Conservation (phyloP, 2,329 filamentous ascomycete genomes). For the Aphanoascus verrucosus region DNA sequence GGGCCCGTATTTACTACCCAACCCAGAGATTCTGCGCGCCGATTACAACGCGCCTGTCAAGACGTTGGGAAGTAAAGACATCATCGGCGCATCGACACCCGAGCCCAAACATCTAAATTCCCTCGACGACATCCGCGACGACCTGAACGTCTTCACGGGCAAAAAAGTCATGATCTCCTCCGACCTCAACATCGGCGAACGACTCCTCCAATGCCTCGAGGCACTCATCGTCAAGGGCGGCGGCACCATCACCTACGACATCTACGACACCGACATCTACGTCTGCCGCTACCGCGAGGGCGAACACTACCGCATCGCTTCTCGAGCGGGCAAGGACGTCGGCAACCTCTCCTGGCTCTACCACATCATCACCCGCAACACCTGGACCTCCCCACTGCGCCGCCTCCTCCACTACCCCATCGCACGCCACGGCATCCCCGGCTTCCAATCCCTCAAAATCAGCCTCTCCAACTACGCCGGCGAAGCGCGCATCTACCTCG, state of each 20-base stretch:
- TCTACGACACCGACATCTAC: conserved; percentile 67
- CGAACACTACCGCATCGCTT: conserved; percentile 63
- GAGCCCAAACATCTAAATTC: conserved; percentile 34
- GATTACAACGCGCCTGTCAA: conserved; percentile 47
- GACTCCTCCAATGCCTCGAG: conserved; percentile 56
- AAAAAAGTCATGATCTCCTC: conserved; percentile 66
- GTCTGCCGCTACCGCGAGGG: conserved; percentile 83
- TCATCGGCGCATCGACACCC: conserved; percentile 56
- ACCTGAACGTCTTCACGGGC: conserved; percentile 63
- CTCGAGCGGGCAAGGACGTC: conserved; percentile 67
- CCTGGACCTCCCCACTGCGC: conserved; percentile 75
- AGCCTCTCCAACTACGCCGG: conserved; percentile 95
- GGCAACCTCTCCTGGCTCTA: conserved; percentile 93
- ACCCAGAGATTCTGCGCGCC: conserved; percentile 68
- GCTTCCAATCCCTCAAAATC: conserved; percentile 65
- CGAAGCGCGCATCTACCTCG: conserved; percentile 82
- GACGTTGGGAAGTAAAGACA: conserved; percentile 48
- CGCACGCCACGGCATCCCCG: conserved; percentile 63
- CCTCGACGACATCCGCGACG: conserved; percentile 32
- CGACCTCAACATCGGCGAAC: conserved; percentile 61
- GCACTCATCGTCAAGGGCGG: conserved; percentile 62
- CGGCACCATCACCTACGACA: conserved; percentile 54
- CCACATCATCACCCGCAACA: conserved; percentile 75
- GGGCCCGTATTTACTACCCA: conserved; percentile 69
- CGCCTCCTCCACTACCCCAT: conserved; percentile 84